Evolutionary conservation across 495 filamentous ascomycete species (phyloP), one percentile per base, ranked within the genome.

Genomic region (Cenococcum geophilum): DNA sequence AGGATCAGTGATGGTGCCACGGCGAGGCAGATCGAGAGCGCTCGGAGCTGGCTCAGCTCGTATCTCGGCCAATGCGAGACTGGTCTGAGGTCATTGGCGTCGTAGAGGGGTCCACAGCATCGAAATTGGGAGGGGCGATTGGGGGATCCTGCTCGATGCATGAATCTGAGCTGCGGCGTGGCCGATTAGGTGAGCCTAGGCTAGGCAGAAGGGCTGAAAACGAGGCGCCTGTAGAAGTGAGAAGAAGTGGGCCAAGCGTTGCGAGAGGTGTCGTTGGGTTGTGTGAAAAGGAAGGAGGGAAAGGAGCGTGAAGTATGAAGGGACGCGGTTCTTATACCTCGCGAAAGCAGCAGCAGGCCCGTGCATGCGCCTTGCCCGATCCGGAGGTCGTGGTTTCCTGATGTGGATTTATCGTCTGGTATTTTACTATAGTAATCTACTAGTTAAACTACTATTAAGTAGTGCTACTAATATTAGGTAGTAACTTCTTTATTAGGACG

Each of bases 61-160:
- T 49, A 49, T n/a, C 45, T 49, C 20, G 20, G 45, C 45, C 20
- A 49, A 49, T 49, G 45, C 45, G 45, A 49, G 45, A 18, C 45
- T 16, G 6, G 20, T 22, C 45, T 49, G 45, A 40, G 36, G 36
- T 40, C 36, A 40, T 40, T 40, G 36, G 36, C 36, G 14, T 40
- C 36, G 36, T 14, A 40, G 36, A 40, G 36, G 36, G 36, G n/a
- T 40, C 36, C 36, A 40, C 36, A 40, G 36, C 36, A 40, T 40
- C 36, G 36, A 40, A 40, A 40, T 40, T 40, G 14, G 14, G 36
- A 40, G 36, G 36, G 36, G 14, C 8, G 36, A 40, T 40, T 40
- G 36, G 36, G 14, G 36, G 36, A 40, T 40, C 36, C 36, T 40
- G 36, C 36, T 6, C 36, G 36, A 40, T 40, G 36, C 36, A 8